phyloP scores from a whole-genome alignment of 768 basidiomycete species.

The Amanita polypyramis region DNA sequence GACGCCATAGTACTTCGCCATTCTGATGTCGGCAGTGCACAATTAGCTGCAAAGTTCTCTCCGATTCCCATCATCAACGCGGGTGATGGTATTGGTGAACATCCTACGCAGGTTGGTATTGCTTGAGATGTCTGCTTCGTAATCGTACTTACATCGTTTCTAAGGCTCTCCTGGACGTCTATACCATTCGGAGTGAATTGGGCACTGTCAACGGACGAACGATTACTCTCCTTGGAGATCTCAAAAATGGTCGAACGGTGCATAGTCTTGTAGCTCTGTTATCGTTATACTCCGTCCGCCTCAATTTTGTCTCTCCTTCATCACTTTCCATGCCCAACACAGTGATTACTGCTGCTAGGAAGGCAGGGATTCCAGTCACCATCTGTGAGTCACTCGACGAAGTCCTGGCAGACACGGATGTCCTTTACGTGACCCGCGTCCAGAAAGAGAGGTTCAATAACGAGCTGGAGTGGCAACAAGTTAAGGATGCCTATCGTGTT shows the following conservation, averaged over 20 bases:
- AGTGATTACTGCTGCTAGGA: conserved; percentile 75
- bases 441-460: conserved; percentile 89
- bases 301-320: conserved; percentile 92
- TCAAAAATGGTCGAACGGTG: conserved; percentile 97
- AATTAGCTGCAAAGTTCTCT: conserved; percentile 91
- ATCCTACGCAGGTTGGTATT: conserved; percentile 79
- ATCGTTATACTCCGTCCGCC: conserved; percentile 82
- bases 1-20: conserved; percentile 94
- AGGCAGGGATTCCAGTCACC: conserved; percentile 68
- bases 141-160: conserved; percentile 3
- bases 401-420: conserved; percentile 86
- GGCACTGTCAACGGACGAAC: conserved; percentile 96
- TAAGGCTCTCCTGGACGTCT: conserved; percentile 80
- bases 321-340: conserved; percentile 81
- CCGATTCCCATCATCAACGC: conserved; percentile 95
- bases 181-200: conserved; percentile 94
- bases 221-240: conserved; percentile 86
- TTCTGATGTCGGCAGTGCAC: conserved; percentile 89
- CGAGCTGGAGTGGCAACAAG: conserved; percentile 77
- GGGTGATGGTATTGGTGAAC: conserved; percentile 95
- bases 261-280: conserved; percentile 92
- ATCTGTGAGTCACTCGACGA: conserved; percentile 88
- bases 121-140: neutral
- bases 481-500: conserved; percentile 87
- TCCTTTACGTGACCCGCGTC: conserved; percentile 91